Base-by-base conservation (phyloP, 2,329 filamentous ascomycete genomes). In the Verticillium dahliae region DNA sequence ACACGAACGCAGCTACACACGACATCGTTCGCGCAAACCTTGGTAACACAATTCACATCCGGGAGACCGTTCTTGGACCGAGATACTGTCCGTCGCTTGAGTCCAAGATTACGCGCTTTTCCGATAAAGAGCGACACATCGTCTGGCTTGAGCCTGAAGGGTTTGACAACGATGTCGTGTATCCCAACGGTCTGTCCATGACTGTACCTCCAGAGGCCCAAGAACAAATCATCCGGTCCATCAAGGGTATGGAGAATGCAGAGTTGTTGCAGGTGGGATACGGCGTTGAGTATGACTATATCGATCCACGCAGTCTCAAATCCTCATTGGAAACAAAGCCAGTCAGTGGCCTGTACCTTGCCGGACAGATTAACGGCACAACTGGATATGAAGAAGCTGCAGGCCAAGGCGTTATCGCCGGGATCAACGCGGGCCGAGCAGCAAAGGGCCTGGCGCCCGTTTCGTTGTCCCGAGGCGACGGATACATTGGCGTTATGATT, bases 401-500 rank as follows among this genome's bases (percentile, higher is more conserved):
- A 0, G 94, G 91, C 0, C 95, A 99, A 74, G 95, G 95, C 10
- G 83, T 99, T 56, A 79, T 99, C 14, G 95, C 95, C 0, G 95
- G 95, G 37, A 93, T 94, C 69, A 99, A 99, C 71, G 95, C 95
- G 1, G 95, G 94, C 2, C 84, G 95, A n/a, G 83, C 88, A 1
- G 86, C 93, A 0, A 83, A 85, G 63, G 84, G 84, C 1, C 85
- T 89, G 62, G 74, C 80, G 1, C 82, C 87, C 0, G 81, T 96
- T 63, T 84, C 84, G 0, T 78, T 99, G 35, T 88, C 88, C 7
- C 85, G 95, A 65, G 88, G 90, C 1, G 94, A 99, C 73, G 92
- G 92, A 13, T 99, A 97, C 74, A 98, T 99, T 70, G 95, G 95
- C 67, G 90, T 99, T 76, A 97, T 99, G 92, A 93, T 99, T 69